Evolutionary conservation across 305 asterid species (phyloP).

Genomic region (Fraxinus latifolia): DNA sequence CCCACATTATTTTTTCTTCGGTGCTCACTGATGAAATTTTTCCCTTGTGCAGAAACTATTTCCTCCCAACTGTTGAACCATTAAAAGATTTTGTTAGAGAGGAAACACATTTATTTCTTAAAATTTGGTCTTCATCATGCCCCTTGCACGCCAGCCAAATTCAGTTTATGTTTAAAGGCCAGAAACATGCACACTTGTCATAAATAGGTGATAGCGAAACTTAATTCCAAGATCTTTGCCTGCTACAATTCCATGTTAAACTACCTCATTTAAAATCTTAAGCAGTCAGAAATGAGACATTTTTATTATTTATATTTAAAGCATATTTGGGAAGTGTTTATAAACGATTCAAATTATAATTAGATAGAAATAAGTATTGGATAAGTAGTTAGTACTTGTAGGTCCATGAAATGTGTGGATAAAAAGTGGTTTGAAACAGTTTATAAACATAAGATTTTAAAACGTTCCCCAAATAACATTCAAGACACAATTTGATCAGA

Average conservation of each 20-base stretch:
- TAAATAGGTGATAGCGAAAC: neutral
- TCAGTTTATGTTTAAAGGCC: neutral
- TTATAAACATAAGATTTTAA: neutral
- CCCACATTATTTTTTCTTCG: constrained; percentile 1
- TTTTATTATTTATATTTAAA: neutral
- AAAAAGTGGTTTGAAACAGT: neutral
- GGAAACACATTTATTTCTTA: neutral
- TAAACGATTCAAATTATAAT: neutral
- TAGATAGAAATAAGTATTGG: neutral
- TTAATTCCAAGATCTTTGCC: neutral
- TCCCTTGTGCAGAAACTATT: neutral
- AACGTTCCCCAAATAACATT: neutral
- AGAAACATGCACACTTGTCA: neutral
- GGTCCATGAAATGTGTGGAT: neutral
- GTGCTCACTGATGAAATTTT: neutral
- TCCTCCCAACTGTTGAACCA: neutral
- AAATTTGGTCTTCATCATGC: neutral
- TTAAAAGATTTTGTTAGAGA: neutral
- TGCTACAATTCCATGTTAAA: neutral
- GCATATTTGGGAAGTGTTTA: neutral
- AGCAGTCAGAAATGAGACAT: neutral
- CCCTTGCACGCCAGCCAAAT: neutral
- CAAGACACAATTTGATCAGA: neutral
- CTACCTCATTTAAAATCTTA: neutral
- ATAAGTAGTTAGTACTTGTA: neutral